These are phyloP conservation scores for Pseudoneurospora amorphoporcata DNA, from an alignment of 495 filamentous ascomycete species.

Conservation along the genomic window DNA sequence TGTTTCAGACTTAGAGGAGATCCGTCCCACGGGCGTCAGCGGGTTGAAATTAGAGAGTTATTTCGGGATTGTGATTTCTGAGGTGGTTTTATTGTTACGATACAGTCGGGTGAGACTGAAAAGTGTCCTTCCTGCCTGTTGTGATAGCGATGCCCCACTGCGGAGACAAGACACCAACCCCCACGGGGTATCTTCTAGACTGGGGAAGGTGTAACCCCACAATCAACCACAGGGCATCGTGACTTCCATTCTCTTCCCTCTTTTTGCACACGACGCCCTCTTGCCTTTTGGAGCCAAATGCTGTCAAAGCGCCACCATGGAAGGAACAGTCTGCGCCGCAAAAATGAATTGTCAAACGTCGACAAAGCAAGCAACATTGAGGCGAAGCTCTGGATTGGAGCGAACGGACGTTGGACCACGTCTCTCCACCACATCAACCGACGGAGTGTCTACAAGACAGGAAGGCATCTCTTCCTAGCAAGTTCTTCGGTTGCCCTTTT, in stretches of 20 bases:
- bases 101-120: background rate
- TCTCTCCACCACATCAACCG: background rate
- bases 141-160: background rate
- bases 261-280: background rate
- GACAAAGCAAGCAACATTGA: background rate
- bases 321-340: background rate
- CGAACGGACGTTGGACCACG: background rate
- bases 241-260: background rate
- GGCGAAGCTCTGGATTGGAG: background rate
- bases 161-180: conserved; percentile 6
- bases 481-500: background rate
- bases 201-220: conserved; percentile 13
- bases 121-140: background rate
- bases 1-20: background rate
- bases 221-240: conserved; percentile 2
- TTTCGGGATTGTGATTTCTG: background rate
- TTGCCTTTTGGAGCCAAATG: background rate
- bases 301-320: background rate
- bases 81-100: background rate
- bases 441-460: background rate
- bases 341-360: background rate
- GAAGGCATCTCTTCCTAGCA: background rate
- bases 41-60: background rate
- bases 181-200: conserved; percentile 15
- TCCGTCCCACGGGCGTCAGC: background rate